Conservation (phyloP, 1,284 basidiomycete species). For the Sporisorium scitamineum region DNA sequence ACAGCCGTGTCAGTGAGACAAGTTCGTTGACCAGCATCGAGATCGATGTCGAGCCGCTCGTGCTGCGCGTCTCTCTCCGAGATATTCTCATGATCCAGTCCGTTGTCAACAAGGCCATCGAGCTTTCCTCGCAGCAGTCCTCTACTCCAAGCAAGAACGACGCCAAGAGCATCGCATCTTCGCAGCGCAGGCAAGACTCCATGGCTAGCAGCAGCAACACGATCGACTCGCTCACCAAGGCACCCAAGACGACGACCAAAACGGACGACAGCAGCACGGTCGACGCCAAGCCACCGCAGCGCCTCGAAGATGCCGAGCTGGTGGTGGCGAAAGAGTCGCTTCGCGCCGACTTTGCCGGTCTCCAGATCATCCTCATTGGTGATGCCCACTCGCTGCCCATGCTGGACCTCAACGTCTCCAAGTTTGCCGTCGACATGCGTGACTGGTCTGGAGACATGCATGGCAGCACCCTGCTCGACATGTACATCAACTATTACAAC, state of each 20-base stretch:
- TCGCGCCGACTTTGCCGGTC: constrained; percentile 73
- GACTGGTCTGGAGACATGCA: constrained; percentile 94
- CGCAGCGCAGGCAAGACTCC: constrained; percentile 46
- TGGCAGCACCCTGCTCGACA: constrained; percentile 69
- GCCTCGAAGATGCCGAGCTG: constrained; percentile 57
- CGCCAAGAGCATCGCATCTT: constrained; percentile 40
- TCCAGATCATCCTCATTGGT: constrained; percentile 92
- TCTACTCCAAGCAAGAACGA: constrained; percentile 18
- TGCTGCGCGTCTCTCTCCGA: constrained; percentile 91
- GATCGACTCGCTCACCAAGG: constrained; percentile 38
- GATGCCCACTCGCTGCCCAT: constrained; percentile 95
- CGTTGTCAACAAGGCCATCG: constrained; percentile 88
- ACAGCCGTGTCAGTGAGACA: constrained; percentile 79
- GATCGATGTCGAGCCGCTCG: constrained; percentile 79
- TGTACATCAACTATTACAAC: constrained; percentile 97
- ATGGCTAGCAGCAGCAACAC: constrained; percentile 38
- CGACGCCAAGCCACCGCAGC: constrained; percentile 15
- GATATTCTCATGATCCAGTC: constrained; percentile 91
- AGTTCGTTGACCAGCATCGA: constrained; percentile 88
- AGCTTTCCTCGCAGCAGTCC: constrained; percentile 73
- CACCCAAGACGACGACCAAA: constrained; percentile 8
- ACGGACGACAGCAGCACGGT: constrained; percentile 18
- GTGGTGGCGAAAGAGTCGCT: constrained; percentile 66
- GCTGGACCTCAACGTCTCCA: constrained; percentile 86
- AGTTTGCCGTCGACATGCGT: constrained; percentile 84